Base-by-base conservation (phyloP, 768 basidiomycete genomes). In the Leucosporidium scottii region DNA sequence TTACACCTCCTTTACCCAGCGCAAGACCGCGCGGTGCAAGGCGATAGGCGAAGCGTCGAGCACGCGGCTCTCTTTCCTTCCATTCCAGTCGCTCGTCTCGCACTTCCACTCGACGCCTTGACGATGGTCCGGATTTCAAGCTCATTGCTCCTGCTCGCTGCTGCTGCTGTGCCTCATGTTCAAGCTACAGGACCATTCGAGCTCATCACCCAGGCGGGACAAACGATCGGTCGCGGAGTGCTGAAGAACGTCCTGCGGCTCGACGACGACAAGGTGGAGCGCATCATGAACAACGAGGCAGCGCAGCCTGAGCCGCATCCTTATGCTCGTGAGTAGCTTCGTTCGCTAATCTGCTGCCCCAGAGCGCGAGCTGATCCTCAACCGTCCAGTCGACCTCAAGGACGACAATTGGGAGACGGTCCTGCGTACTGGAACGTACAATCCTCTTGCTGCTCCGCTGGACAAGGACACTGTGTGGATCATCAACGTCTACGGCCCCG, bases 241-340 rank as follows among this genome's bases (percentile, higher is more conserved):
- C 30, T 72, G 8, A 15, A 27, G 23, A 44, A 34, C 64, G n/a
- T 68, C 39, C 39, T 72, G 8, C 61, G 70, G 1, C 55, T 72
- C 64, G 68, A 72, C 67, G 67, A 66, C 20, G 53, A 67, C 10
- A 36, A 50, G 53, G 59, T 72, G 21, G 71, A 72, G 4, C 34
- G 55, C 49, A 28, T 68, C 18, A 54, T 72, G 10, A 34, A 30
- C 13, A 17, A 13, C 0, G 65, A 54, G 1, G 50, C 44, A 3
- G 36, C 31, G 0, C 39, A 50, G 7, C 28, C 61, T 15, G 67
- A 68, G 2, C 48, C 57, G 8, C 62, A 66, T 27, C 56, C 62
- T 17, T 59, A 66, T 28, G 62, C 65, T 1, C 20, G 71, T 72
- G 59, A 48, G 71, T 55, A n/a, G n/a, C 6, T 3, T 7, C 15